Percentiles rank a stretch among this genome's conserved stretches.
These are phyloP conservation scores for Blastocystis hominis DNA, from an alignment of 352 stramenopile species.

Conservation along the genomic window DNA sequence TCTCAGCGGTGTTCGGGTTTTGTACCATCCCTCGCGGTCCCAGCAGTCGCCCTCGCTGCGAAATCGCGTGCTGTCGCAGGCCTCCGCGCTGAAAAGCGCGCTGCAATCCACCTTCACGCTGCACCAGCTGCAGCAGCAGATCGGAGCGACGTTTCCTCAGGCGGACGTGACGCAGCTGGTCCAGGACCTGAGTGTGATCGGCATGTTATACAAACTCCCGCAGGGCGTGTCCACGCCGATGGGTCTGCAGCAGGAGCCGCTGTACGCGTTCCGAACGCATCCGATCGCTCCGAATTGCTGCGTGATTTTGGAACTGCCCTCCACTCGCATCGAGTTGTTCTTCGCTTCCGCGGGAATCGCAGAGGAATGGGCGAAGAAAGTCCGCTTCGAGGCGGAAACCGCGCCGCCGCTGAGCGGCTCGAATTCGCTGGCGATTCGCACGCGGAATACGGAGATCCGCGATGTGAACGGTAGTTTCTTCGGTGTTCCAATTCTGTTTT, in stretches of 20 bases:
- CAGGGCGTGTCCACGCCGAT: neutral
- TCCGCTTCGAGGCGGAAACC: constrained; percentile 24
- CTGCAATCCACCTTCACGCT: neutral
- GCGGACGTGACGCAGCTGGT: neutral
- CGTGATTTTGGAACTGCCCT: neutral
- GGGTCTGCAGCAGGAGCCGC: neutral
- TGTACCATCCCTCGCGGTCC: neutral
- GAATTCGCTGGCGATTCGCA: neutral
- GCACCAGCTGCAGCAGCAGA: neutral
- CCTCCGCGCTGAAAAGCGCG: neutral
- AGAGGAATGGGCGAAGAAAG: constrained; percentile 4
- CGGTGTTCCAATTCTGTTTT: neutral
- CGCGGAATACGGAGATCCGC: neutral
- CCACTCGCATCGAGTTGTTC: neutral
- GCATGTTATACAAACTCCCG: neutral
- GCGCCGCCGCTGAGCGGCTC: neutral
- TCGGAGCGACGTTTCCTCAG: neutral
- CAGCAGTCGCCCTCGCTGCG: neutral
- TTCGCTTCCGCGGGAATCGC: constrained; percentile 10
- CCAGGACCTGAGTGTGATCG: neutral
- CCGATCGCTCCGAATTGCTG: neutral
- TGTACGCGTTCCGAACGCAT: constrained; percentile 9
- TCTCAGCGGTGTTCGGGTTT: neutral
- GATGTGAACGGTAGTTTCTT: neutral
- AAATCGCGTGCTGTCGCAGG: neutral